phyloP scores from a whole-genome alignment of 371 early-diverging fungal genomes.

The Gilbertella persicaria region DNA sequence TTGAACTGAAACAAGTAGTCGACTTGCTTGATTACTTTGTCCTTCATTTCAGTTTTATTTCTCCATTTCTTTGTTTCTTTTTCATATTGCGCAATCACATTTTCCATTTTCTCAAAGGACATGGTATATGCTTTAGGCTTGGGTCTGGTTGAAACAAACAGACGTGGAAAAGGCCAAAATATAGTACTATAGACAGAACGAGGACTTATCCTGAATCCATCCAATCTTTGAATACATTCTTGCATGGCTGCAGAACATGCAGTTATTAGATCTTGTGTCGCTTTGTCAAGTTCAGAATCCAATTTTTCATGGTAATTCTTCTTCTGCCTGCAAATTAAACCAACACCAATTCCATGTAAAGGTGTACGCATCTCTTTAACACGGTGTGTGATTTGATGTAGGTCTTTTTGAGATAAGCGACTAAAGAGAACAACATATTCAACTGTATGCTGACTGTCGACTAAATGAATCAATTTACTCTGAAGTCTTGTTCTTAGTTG shows the following conservation, averaged over 20 bases:
- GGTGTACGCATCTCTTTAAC: conserved; percentile 33
- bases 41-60: neutral
- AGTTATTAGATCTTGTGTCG: conserved; percentile 1
- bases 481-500: conserved; percentile 29
- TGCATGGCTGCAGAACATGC: neutral
- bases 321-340: conserved; percentile 12
- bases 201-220: conserved; percentile 3
- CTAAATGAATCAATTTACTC: conserved; percentile 22
- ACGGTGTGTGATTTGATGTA: conserved; percentile 26
- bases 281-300: neutral
- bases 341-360: conserved; percentile 40
- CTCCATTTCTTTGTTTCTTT: conserved; percentile 1
- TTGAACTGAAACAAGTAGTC: conserved; percentile 22
- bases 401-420: conserved; percentile 28
- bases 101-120: neutral
- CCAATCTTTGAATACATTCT: conserved; percentile 3
- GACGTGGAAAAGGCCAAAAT: conserved; percentile 43
- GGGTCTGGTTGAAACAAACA: conserved; percentile 7
- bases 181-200: conserved; percentile 21
- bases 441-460: conserved; percentile 41
- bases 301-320: neutral
- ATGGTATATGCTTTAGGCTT: neutral
- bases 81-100: neutral
- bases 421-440: conserved; percentile 32
- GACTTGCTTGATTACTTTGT: conserved; percentile 1